Evolutionary conservation across 2,329 filamentous ascomycete species (phyloP), one percentile per base, ranked within the genome.

Genomic region (Colletotrichum scovillei): DNA sequence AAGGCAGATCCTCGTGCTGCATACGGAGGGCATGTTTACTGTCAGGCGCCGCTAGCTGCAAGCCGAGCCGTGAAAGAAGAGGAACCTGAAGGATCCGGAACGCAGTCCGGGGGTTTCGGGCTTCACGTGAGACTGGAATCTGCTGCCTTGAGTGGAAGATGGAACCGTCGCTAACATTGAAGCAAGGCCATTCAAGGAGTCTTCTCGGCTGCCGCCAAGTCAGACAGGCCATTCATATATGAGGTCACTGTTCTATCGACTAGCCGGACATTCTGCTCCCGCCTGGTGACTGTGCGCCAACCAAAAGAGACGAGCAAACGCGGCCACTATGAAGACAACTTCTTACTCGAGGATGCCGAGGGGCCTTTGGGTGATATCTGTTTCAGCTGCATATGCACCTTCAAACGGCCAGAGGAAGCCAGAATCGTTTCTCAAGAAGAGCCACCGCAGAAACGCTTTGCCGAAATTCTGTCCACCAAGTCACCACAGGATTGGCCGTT

Each of bases 161-260:
- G 5, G 1, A 5, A 11, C 22, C 8, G 3, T 60, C 16, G 49
- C 72, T 74, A 49, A 75, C 53, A 22, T 28, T 6, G 19, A 4
- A 12, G 11, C 8, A 49, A 90, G 88, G 86, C 88, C 9, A 87
- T 91, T 26, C 87, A 90, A 76, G 89, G 88, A 9, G 88, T 85
- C 76, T 91, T 90, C 77, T 87, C 87, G 2, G 83, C 86, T 26
- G 81, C 82, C 0, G 89, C 87, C 5, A 78, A 82, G 5, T 71
- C 77, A 1, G 86, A 89, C 73, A 84, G 88, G 2, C 88, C 89
- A 2, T 90, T 88, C 76, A 78, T 91, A 64, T 89, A 89, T 78
- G 82, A 85, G 28, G 86, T 89, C 3, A 81, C 83, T 2, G 79
- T 82, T 5, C 75, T 89, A 2, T 81, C 84, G 28, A 81, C 84